These are phyloP conservation scores for Aethionema arabicum DNA, from an alignment of 345 rosid species.

Conservation along the genomic window DNA sequence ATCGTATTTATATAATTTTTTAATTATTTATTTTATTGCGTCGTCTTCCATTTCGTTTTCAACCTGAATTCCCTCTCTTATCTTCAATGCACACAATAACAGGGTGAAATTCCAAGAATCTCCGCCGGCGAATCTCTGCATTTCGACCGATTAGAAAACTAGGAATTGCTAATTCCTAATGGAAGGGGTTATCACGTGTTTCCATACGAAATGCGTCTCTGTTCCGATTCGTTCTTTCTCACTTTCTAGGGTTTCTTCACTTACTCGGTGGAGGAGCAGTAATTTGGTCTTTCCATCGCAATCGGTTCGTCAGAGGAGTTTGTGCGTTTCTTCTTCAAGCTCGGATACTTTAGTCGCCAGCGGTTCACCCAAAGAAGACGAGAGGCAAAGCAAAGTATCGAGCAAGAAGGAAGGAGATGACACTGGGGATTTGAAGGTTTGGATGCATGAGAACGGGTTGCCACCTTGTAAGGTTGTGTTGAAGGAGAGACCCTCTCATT, in stretches of 20 bases:
- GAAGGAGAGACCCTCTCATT: slow-evolving; percentile 69
- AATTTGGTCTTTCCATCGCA: slow-evolving; percentile 32
- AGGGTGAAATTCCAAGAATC: slow-evolving; percentile 26
- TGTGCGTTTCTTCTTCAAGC: slow-evolving; percentile 45
- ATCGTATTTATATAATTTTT: not conserved
- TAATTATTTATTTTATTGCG: slow-evolving; percentile 14
- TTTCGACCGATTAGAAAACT: not conserved
- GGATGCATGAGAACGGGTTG: slow-evolving; percentile 91
- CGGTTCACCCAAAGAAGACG: slow-evolving; percentile 50
- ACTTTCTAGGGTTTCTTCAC: slow-evolving; percentile 40
- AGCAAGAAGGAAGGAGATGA: slow-evolving; percentile 57
- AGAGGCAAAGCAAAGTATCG: slow-evolving; percentile 37
- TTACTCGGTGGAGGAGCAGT: slow-evolving; percentile 35
- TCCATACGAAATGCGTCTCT: slow-evolving; percentile 45
- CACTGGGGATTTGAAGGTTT: slow-evolving; percentile 63
- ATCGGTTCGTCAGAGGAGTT: slow-evolving; percentile 36
- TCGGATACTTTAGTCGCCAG: slow-evolving; percentile 65
- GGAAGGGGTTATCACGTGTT: slow-evolving; percentile 45
- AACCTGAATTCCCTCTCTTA: slow-evolving; percentile 41
- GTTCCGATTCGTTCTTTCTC: slow-evolving; percentile 41
- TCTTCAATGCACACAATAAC: slow-evolving; percentile 27
- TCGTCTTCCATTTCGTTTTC: slow-evolving; percentile 35
- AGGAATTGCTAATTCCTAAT: slow-evolving; percentile 18
- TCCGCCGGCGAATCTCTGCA: slow-evolving; percentile 31
- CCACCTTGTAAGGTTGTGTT: slow-evolving; percentile 86